Base-by-base conservation (phyloP, 164 flowering plant genomes). In the Nelumbo lutea region DNA sequence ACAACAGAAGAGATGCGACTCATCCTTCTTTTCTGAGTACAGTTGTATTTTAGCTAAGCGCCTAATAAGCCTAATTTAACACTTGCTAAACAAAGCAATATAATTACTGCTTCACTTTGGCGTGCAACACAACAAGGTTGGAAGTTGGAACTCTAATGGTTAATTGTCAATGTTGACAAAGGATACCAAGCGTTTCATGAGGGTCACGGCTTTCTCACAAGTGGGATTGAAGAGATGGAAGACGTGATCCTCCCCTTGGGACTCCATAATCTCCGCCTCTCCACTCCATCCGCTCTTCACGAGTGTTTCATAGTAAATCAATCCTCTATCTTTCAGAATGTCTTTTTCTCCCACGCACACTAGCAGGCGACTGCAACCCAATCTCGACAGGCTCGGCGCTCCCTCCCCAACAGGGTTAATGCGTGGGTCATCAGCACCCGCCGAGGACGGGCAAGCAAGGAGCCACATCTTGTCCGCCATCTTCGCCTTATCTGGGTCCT, bases 251-350 rank as follows among this genome's bases (percentile, higher is more conserved):
- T 64, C 72, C 39, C 47, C 76, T 65, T 74, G 47, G 14, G 53
- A 3, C 46, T 69, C 76, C 65, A 64, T 51, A 51, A 64, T 39
- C 61, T 74, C 76, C 46, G 60, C 61, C 50, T 58, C 65, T 44
- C 76, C 76, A 5, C n/a, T 15, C 76, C 76, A 74, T 38, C 76
- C 76, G 45, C 69, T 50, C 65, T 55, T 51, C 8, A 42, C 42
- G 56, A 74, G 43, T 9, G 60, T 51, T 50, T 73, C 72, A 64
- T 41, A 48, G 8, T 73, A 73, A 47, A 63, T 13, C 64, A 50
- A 1, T 38, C 72, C 76, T 11, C 72, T 68, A 3, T 64, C 65
- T 51, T 53, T 64, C 67, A 73, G 39, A 1, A 9, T 0, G 6
- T 73, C 76, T 7, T 14, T 58, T 72, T 63, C 72, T 7, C 72